Conservation (phyloP, 768 basidiomycete species). For the Xanthoconium stramineum region DNA sequence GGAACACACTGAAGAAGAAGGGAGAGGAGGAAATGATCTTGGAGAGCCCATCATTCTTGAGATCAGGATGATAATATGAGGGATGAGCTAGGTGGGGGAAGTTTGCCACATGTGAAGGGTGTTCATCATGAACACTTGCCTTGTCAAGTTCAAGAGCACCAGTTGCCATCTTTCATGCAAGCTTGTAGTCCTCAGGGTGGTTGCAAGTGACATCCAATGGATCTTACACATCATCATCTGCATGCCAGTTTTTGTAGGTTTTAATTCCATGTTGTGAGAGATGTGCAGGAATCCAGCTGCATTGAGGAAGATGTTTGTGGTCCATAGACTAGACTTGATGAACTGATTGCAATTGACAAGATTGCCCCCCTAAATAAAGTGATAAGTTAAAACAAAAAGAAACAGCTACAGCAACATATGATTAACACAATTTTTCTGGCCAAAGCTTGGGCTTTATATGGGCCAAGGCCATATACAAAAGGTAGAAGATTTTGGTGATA, state of each 20-base stretch:
- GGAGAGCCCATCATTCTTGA: no score
- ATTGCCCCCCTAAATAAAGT: slow-evolving; percentile 67
- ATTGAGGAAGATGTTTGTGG: slow-evolving; percentile 88
- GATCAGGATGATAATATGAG: no score
- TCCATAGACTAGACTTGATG: slow-evolving; percentile 73
- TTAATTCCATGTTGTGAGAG: slow-evolving; percentile 63
- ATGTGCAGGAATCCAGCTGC: slow-evolving; percentile 91
- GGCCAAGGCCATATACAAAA: slow-evolving; percentile 91
- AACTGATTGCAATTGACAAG: slow-evolving; percentile 87
- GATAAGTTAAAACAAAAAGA: not conserved
- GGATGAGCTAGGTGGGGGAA: no score
- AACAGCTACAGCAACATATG: slow-evolving; percentile 42
- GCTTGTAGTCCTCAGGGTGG: slow-evolving; percentile 96
- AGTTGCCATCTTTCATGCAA: slow-evolving; percentile 97
- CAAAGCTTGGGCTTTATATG: slow-evolving; percentile 84
- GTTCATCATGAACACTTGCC: slow-evolving; percentile 89
- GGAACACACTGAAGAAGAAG: no score
- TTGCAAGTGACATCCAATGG: slow-evolving; percentile 94
- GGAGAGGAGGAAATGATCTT: no score
- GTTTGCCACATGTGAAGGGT: slow-evolving; percentile 62
- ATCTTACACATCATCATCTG: slow-evolving; percentile 72
- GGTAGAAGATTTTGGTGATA: slow-evolving; percentile 89
- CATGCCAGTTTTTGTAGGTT: slow-evolving; percentile 57
- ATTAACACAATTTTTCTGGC: slow-evolving; percentile 75
- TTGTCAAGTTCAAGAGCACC: slow-evolving; percentile 96